Conservation (phyloP, 2,329 filamentous ascomycete genomes). For the Penicillium sp. region DNA sequence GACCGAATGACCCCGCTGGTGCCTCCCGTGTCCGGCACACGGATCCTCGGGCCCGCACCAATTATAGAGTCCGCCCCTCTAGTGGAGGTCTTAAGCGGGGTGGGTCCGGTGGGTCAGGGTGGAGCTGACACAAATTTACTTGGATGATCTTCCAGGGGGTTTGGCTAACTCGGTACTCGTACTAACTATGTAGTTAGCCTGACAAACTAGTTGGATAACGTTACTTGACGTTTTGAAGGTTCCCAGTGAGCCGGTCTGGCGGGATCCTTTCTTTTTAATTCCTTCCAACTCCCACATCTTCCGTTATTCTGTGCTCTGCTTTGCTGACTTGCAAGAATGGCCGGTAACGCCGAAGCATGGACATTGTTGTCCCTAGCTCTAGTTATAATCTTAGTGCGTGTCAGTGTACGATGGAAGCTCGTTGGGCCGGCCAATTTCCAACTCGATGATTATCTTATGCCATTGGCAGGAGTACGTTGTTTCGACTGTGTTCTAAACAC, state of each 20-base stretch:
- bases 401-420: constrained; percentile 19
- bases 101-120: background rate
- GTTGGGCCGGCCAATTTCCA: constrained; percentile 17
- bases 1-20: background rate
- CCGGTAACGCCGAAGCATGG: constrained; percentile 40
- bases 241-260: background rate
- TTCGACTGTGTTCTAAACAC: background rate
- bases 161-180: no score
- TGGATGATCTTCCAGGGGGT: background rate
- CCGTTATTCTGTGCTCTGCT: background rate
- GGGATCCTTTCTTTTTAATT: background rate
- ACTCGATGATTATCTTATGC: constrained; percentile 24
- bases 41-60: background rate
- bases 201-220: background rate
- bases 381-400: constrained; percentile 11
- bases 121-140: background rate
- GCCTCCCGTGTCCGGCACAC: background rate
- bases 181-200: background rate
- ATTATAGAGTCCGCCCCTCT: background rate
- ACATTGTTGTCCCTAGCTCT: constrained; percentile 43
- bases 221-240: background rate
- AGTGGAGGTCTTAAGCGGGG: background rate
- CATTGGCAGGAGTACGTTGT: constrained; percentile 17
- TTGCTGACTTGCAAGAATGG: constrained; percentile 6
- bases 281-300: background rate